A percentile compares a stretch with the other conserved stretches of the same genome.
These are phyloP conservation scores for Oryza longistaminata DNA, from an alignment of 176 grass and related monocot genomes.

Conservation along the genomic window DNA sequence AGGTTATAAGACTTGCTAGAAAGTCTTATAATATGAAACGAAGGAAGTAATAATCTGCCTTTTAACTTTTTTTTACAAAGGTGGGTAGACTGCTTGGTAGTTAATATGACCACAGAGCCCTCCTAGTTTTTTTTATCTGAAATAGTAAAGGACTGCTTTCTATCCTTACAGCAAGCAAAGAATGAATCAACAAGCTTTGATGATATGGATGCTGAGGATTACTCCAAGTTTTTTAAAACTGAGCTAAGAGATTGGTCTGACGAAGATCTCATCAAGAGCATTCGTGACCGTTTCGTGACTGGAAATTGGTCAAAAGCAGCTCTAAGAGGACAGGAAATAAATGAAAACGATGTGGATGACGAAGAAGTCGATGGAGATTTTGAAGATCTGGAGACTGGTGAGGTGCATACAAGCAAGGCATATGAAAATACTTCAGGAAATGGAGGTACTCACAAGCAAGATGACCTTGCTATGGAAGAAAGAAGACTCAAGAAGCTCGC, in stretches of 20 bases:
- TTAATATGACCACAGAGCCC: background rate
- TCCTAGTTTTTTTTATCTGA: conserved; percentile 18
- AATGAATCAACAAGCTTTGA: conserved; percentile 56
- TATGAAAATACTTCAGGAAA: conserved; percentile 38
- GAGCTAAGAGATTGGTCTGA: conserved; percentile 78
- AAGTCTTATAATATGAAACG: too few relatives aligned
- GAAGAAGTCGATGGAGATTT: conserved; percentile 76
- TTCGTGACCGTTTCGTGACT: conserved; percentile 87
- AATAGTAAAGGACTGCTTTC: conserved; percentile 28
- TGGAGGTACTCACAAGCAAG: conserved; percentile 31
- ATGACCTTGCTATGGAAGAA: conserved; percentile 63
- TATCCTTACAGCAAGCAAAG: conserved; percentile 51
- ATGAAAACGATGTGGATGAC: conserved; percentile 64
- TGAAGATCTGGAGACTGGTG: conserved; percentile 97
- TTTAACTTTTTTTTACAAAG: background rate
- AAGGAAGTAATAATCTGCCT: background rate
- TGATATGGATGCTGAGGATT: conserved; percentile 74
- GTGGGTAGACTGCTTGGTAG: background rate
- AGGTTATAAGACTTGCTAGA: too few relatives aligned
- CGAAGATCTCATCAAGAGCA: conserved; percentile 66
- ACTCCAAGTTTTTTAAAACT: conserved; percentile 71
- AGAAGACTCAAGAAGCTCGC: conserved; percentile 86
- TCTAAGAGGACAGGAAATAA: conserved; percentile 52
- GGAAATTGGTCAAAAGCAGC: conserved; percentile 97
- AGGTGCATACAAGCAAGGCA: conserved; percentile 47